These are phyloP conservation scores for Spongospora subterranea DNA, from an alignment of 208 protist species.

Conservation along the genomic window DNA sequence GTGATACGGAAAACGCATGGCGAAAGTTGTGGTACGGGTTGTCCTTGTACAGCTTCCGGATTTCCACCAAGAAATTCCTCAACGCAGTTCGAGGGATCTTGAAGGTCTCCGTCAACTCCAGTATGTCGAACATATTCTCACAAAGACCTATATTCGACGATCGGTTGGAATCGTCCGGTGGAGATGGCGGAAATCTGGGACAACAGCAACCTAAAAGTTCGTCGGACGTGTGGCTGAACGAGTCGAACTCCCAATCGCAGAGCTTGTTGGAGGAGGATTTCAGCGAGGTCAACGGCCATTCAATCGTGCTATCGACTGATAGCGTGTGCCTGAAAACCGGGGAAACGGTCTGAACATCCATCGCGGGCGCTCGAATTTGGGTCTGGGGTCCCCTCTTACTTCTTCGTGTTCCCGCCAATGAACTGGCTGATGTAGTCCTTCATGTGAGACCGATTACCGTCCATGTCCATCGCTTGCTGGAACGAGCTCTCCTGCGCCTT, in stretches of 20 bases:
- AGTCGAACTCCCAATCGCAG: slow-evolving; percentile 21
- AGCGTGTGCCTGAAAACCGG: neutral
- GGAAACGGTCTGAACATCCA: neutral
- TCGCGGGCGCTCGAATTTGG: too few relatives aligned
- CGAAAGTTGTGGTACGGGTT: slow-evolving; percentile 80
- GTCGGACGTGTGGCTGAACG: slow-evolving; percentile 8
- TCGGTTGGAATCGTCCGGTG: neutral
- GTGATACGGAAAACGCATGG: slow-evolving; percentile 76
- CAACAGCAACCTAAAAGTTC: neutral
- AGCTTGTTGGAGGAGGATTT: neutral
- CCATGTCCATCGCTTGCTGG: slow-evolving; percentile 55
- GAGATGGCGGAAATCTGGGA: neutral
- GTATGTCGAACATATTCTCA: slow-evolving; percentile 40
- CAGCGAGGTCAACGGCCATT: neutral
- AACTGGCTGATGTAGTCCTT: slow-evolving; percentile 54
- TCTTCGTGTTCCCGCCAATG: neutral
- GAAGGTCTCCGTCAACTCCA: slow-evolving; percentile 31
- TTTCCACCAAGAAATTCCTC: slow-evolving; percentile 49
- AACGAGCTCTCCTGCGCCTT: slow-evolving; percentile 56
- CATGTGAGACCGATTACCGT: slow-evolving; percentile 39
- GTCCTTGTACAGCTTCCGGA: slow-evolving; percentile 37
- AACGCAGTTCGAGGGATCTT: neutral
- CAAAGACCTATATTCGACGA: neutral
- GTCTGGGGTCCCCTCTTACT: too few relatives aligned
- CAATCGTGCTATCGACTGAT: neutral